These are phyloP conservation scores for Hypoxylon sp. DNA, from an alignment of 2,329 filamentous ascomycete genomes.

Conservation along the genomic window DNA sequence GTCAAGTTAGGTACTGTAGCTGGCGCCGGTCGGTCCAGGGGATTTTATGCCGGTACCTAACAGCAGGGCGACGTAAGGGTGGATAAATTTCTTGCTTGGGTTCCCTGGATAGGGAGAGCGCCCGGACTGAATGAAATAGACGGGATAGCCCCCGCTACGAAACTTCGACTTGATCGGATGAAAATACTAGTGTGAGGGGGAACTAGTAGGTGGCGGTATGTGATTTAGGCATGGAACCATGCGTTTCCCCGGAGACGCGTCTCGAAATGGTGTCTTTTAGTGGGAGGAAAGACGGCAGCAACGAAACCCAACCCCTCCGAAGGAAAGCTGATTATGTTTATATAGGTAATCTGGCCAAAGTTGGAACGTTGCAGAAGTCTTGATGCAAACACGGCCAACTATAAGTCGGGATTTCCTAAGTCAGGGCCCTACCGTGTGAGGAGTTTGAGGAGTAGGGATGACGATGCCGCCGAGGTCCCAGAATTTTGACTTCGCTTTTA, in stretches of 20 bases:
- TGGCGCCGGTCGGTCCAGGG: constrained; percentile 24
- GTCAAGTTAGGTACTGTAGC: constrained; percentile 21
- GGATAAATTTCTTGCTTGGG: constrained; percentile 36
- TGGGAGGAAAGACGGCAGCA: constrained; percentile 35
- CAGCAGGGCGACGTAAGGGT: constrained; percentile 33
- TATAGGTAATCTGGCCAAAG: constrained; percentile 39
- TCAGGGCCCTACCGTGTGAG: constrained; percentile 42
- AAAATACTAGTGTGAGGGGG: constrained; percentile 35
- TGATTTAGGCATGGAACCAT: constrained; percentile 37
- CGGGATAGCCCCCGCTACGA: constrained; percentile 41
- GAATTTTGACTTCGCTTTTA: constrained; percentile 46
- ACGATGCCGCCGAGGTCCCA: constrained; percentile 46
- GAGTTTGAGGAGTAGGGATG: constrained; percentile 46
- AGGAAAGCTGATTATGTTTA: constrained; percentile 41
- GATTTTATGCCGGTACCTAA: constrained; percentile 20
- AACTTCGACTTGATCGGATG: constrained; percentile 33
- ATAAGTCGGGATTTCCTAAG: constrained; percentile 43
- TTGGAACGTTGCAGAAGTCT: constrained; percentile 41
- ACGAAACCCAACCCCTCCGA: constrained; percentile 37
- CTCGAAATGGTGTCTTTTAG: constrained; percentile 37
- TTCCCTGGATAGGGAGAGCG: constrained; percentile 34
- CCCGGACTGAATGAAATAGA: constrained; percentile 29
- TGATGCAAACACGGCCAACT: constrained; percentile 46
- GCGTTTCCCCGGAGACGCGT: constrained; percentile 36
- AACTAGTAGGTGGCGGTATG: constrained; percentile 33